Evolutionary conservation across 2,329 filamentous ascomycete species (phyloP).

Genomic region (Zymoseptoria pseudotritici): DNA sequence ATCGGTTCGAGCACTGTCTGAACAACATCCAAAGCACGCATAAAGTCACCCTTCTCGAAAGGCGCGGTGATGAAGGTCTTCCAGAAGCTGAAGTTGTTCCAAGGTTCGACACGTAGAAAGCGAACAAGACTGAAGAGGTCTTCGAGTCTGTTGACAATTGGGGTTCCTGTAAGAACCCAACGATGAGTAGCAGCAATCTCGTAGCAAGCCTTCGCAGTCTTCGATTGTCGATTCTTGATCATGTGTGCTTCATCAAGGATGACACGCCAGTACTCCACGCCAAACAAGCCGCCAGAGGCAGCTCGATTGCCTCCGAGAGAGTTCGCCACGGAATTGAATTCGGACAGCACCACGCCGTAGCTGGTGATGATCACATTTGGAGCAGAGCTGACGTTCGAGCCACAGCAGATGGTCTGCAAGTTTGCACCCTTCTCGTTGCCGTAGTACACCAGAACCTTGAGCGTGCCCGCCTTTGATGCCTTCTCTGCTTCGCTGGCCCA

Average conservation of each 20-base stretch:
- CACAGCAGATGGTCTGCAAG: conserved; percentile 69
- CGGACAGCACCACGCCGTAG: conserved; percentile 85
- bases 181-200: conserved; percentile 77
- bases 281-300: conserved; percentile 61
- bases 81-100: conserved; percentile 99
- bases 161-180: conserved; percentile 91
- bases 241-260: conserved; percentile 93
- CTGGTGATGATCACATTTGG: conserved; percentile 92
- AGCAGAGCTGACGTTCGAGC: conserved; percentile 63
- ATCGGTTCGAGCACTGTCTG: conserved; percentile 93
- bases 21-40: conserved; percentile 88
- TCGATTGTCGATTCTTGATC: conserved; percentile 81
- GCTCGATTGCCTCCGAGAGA: conserved; percentile 57
- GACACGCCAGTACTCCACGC: conserved; percentile 85
- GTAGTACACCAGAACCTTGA: conserved; percentile 87
- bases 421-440: conserved; percentile 76
- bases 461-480: conserved; percentile 72
- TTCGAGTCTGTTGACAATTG: conserved; percentile 91
- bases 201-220: conserved; percentile 92
- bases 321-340: conserved; percentile 65
- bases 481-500: conserved; percentile 95
- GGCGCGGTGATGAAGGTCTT: conserved; percentile 97
- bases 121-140: conserved; percentile 89
- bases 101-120: conserved; percentile 90
- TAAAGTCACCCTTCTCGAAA: conserved; percentile 91